Evolutionary conservation across 2,329 filamentous ascomycete genomes (phyloP), one percentile per base, ranked within the genome.

Genomic region (Aschersonia sp.): DNA sequence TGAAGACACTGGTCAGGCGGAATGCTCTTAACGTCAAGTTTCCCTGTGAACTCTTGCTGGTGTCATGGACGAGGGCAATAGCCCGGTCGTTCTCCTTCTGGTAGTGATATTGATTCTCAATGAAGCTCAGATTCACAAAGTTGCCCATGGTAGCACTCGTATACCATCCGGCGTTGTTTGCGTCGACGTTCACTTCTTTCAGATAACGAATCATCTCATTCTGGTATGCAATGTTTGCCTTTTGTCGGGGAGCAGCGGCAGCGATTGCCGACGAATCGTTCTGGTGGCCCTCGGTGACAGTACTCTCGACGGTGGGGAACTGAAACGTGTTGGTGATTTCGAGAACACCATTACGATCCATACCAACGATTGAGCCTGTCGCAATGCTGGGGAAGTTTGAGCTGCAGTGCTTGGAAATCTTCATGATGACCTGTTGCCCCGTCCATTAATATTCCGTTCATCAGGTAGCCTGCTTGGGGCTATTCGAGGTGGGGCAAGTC

Each of bases 131-230:
- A 73, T 89, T 96, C 74, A 97, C 77, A 59, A 97, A 97, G 75
- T 95, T 97, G 67, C 92, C 92, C 86, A 98, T 94, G 67, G 88
- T 95, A 54, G 89, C 87, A 71, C 88, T 96, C 50, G 88, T 96
- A 72, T 98, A 98, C 89, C 89, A 98, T 60, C 92, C 92, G 51
- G 94, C 87, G 60, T 87, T 94, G 74, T 97, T 95, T 55, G 92
- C 92, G 66, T 98, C 92, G 51, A 97, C 86, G 66, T 97, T 98
- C 61, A 98, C 92, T 69, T 97, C 92, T 65, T 90, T 85, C 53
- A 97, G 72, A 67, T 92, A 88, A 62, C 88, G 85, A 68, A 98
- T 90, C 90, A 97, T 97, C 68, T 98, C 92, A 55, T 80, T 83
- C 71, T 95, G 87, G 70, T 98, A 97, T 57, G 75, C 69, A 29